Conservation (phyloP, 306 rosid genomes). For the Delonix regia region DNA sequence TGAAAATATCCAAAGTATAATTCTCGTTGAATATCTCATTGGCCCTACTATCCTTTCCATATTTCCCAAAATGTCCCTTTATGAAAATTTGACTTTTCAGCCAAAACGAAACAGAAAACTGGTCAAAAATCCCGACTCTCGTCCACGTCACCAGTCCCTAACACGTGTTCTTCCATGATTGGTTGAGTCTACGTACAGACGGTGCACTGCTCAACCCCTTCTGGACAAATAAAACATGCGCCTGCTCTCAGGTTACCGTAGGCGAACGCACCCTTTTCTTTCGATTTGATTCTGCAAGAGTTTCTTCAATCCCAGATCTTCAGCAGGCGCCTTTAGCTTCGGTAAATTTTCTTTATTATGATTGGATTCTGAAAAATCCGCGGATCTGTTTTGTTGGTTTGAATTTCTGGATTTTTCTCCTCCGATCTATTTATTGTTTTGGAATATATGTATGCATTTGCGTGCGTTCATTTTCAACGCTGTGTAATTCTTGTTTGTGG, state of each 20-base stretch:
- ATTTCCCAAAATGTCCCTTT: not conserved
- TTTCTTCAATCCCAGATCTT: not conserved
- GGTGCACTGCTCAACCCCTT: not conserved
- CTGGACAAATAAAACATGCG: not conserved
- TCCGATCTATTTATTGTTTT: not conserved
- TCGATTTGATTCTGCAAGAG: not conserved
- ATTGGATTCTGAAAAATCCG: not conserved
- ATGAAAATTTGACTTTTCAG: not conserved
- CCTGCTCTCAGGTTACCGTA: not conserved
- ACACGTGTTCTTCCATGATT: not conserved
- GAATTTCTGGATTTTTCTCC: not conserved
- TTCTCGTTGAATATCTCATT: not conserved
- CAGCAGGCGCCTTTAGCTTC: not conserved
- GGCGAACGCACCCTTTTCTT: not conserved
- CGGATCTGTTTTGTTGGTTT: slow-evolving; percentile 1
- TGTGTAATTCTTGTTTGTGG: not conserved
- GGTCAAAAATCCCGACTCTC: slow-evolving; percentile 1
- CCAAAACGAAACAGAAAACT: not conserved
- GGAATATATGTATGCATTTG: not conserved
- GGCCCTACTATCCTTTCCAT: not conserved
- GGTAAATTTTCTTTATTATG: slow-evolving; percentile 29
- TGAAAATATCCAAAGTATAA: not conserved
- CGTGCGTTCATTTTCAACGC: not conserved
- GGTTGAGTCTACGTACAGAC: slow-evolving; percentile 7
- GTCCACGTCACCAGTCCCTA: not conserved